Evolutionary conservation across 768 basidiomycete species (phyloP).

Genomic region (Hygrophorus russula): DNA sequence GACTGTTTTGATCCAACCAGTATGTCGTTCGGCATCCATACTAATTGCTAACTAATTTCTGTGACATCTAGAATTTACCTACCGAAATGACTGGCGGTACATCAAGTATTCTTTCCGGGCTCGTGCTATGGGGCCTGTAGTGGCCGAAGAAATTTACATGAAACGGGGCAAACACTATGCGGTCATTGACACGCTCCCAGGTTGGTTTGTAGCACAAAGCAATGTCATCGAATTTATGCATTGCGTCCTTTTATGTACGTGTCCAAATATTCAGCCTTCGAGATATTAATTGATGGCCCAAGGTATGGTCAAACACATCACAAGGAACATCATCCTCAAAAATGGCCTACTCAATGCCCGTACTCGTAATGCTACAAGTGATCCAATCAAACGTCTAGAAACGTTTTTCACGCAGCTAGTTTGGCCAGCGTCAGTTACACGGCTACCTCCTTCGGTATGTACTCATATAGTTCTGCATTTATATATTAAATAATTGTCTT

Average conservation of each 20-base stretch:
- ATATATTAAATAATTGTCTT: background rate
- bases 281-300: background rate
- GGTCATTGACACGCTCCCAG: constrained; percentile 5
- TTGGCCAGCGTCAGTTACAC: constrained; percentile 9
- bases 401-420: constrained; percentile 3
- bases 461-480: background rate
- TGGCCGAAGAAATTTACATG: constrained; percentile 9
- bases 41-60: background rate
- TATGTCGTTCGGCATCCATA: constrained; percentile 1
- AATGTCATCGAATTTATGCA: constrained; percentile 10
- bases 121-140: constrained; percentile 3
- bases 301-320: background rate
- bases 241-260: constrained; percentile 6
- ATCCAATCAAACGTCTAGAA: constrained; percentile 3
- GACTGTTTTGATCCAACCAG: constrained; percentile 6
- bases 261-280: background rate
- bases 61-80: constrained; percentile 1
- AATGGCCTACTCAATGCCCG: constrained; percentile 8
- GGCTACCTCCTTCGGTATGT: constrained; percentile 9
- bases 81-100: constrained; percentile 8
- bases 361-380: background rate
- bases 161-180: constrained; percentile 10
- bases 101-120: constrained; percentile 11
- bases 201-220: constrained; percentile 7
- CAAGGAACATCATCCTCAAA: constrained; percentile 8